A percentile compares a stretch with the other conserved stretches of the same genome.
Evolutionary conservation across 2,329 filamentous ascomycete genomes (phyloP).

Genomic region (Aureobasidium leucospermi): DNA sequence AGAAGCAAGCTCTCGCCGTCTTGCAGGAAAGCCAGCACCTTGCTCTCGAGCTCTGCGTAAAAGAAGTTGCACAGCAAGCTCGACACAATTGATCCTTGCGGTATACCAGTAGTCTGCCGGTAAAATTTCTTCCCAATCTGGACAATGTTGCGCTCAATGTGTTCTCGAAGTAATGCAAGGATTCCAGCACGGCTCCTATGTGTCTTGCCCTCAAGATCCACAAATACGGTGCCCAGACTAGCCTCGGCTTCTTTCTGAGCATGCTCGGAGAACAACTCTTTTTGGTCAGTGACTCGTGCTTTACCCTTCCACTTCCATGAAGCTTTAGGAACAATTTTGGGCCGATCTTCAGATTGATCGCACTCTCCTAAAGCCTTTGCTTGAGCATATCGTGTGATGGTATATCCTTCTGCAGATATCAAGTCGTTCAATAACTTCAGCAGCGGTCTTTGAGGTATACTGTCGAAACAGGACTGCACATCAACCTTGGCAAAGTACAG

Average conservation of each 20-base stretch:
- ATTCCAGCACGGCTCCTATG: constrained; percentile 53
- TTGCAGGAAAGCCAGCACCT: constrained; percentile 56
- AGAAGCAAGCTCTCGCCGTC: constrained; percentile 59
- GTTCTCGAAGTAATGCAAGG: constrained; percentile 64
- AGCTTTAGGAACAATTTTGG: constrained; percentile 27
- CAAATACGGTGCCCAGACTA: constrained; percentile 64
- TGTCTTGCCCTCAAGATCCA: constrained; percentile 58
- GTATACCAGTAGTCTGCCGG: constrained; percentile 80
- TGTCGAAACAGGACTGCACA: constrained; percentile 88
- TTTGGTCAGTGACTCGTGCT: constrained; percentile 26
- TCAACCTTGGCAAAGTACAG: constrained; percentile 91
- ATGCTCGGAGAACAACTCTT: constrained; percentile 26
- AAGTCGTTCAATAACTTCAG: constrained; percentile 56
- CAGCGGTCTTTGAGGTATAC: constrained; percentile 75
- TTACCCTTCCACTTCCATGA: constrained; percentile 36
- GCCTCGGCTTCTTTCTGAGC: constrained; percentile 19
- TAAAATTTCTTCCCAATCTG: constrained; percentile 85
- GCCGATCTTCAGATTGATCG: constrained; percentile 27
- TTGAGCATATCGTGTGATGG: constrained; percentile 66
- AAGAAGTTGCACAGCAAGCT: constrained; percentile 90
- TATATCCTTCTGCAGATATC: constrained; percentile 57
- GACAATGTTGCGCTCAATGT: constrained; percentile 79
- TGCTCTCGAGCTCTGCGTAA: constrained; percentile 76
- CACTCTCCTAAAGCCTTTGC: constrained; percentile 45
- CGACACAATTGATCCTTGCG: constrained; percentile 85